A percentile compares a stretch with the other conserved stretches of the same genome.
Conservation (phyloP, 75 land plant genomes). For the Pinus albicaulis region DNA sequence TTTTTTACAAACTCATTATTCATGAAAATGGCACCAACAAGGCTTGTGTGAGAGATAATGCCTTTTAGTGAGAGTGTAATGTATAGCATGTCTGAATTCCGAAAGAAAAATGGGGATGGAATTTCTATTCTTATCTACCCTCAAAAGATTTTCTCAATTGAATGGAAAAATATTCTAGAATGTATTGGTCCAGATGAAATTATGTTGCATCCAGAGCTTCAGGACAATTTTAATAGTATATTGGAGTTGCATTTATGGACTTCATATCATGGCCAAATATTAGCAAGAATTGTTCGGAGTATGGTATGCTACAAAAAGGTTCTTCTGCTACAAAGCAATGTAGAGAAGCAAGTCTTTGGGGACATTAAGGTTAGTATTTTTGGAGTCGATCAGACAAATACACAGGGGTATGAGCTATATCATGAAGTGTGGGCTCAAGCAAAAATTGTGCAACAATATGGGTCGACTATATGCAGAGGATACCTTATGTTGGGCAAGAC, state of each 20-base stretch:
- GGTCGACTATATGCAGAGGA: too few relatives aligned
- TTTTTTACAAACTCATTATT: slow-evolving; percentile 95
- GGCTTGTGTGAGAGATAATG: slow-evolving; percentile 71
- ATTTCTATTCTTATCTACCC: slow-evolving; percentile 89
- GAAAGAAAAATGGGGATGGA: slow-evolving; percentile 84
- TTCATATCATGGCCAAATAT: slow-evolving; percentile 87
- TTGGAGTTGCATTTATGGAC: slow-evolving; percentile 85
- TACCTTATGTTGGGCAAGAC: too few relatives aligned
- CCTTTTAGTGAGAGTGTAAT: slow-evolving; percentile 93
- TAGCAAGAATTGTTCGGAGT: slow-evolving; percentile 93
- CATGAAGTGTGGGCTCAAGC: slow-evolving; percentile 73
- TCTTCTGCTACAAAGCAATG: slow-evolving; percentile 68
- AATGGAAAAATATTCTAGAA: slow-evolving; percentile 94
- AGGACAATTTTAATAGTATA: slow-evolving; percentile 33
- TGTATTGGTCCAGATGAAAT: slow-evolving; percentile 50
- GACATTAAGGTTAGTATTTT: slow-evolving; percentile 45
- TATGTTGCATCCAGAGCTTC: slow-evolving; percentile 38
- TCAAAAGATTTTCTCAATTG: slow-evolving; percentile 86
- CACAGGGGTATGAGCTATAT: slow-evolving; percentile 50
- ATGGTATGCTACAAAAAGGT: slow-evolving; percentile 98
- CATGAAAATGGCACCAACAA: slow-evolving; percentile 85
- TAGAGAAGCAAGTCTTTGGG: slow-evolving; percentile 46
- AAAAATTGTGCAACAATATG: slow-evolving; percentile 11
- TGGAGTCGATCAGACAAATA: slow-evolving; percentile 13
- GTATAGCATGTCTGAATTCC: slow-evolving; percentile 69